phyloP scores from a whole-genome alignment of 805 yeast species.

The Hagleromyces aurorensis region DNA sequence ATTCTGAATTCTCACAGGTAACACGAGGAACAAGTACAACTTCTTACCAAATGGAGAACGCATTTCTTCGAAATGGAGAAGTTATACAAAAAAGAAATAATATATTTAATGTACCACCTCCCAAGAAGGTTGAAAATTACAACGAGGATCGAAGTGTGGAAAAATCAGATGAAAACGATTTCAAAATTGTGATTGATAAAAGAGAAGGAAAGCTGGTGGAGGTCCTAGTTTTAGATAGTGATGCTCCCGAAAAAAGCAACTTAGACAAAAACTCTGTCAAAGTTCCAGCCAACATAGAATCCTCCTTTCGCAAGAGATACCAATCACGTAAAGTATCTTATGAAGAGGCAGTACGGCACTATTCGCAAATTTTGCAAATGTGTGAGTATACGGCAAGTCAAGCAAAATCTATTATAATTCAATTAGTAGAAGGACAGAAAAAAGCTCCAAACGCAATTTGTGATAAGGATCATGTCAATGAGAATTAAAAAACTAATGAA shows the following conservation, averaged over 20 bases:
- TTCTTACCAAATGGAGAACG: constrained; percentile 10
- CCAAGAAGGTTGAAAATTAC: too few relatives aligned
- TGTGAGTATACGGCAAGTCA: constrained; percentile 26
- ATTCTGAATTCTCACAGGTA: constrained; percentile 23
- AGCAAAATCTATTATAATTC: constrained; percentile 20
- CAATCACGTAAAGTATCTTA: constrained; percentile 1
- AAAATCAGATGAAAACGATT: too few relatives aligned
- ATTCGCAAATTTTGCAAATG: constrained; percentile 15
- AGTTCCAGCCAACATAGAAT: too few relatives aligned
- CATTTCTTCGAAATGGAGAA: too few relatives aligned
- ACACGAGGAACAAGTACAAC: constrained; percentile 19
- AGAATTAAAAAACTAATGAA: too few relatives aligned
- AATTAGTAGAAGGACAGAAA: constrained; percentile 12
- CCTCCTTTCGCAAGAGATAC: too few relatives aligned
- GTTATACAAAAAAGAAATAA: too few relatives aligned
- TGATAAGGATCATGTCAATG: too few relatives aligned
- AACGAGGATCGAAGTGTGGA: too few relatives aligned
- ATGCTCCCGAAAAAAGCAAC: constrained; percentile 2
- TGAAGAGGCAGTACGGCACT: constrained; percentile 4
- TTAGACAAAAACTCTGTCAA: constrained; percentile 1
- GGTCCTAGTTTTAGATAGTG: constrained; percentile 22
- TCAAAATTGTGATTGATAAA: constrained; percentile 9
- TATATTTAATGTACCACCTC: too few relatives aligned
- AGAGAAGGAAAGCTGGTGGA: constrained; percentile 21
- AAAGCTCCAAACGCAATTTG: too few relatives aligned